Evolutionary conservation across 2,329 filamentous ascomycete genomes (phyloP), one percentile per base, ranked within the genome.

Genomic region (Thermothelomyces thermophilus): DNA sequence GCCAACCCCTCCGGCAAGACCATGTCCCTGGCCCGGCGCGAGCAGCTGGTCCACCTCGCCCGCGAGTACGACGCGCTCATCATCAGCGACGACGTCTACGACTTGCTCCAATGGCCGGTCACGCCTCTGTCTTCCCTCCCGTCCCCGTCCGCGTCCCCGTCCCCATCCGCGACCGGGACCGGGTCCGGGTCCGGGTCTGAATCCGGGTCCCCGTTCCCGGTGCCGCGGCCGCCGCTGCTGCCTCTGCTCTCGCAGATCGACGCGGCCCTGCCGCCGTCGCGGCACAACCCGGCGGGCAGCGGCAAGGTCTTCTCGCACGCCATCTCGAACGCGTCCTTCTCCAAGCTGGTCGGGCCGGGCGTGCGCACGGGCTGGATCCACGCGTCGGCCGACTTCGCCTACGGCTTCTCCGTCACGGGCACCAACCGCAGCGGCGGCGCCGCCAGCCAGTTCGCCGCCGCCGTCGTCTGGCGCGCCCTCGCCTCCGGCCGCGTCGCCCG

Each of bases 311-410:
- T 91, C 63, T 90, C 91, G 10, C 84, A 97, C 65, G 78, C 82
- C 9, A 73, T 90, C 31, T 90, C 86, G 60, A 97, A 97, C 64
- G 90, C 87, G 19, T 89, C 84, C 6, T 97, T 97, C 66, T 88
- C 83, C 64, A 98, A 98, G 66, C 82, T 97, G 33, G 77, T 82
- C 24, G 89, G 82, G 0, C 90, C 91, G 0, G 93, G 91, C 0
- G 68, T 86, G 44, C 76, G 91, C 11, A 90, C 87, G 0, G 91
- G 91, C n/a, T 97, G 90, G 90, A 79, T 83, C 1, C 89, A 95
- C 64, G 85, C 78, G 0, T 83, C 81, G 5, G 71, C 75, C 0
- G 73, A 69, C 33, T 76, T 80, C 59, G 71, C 69, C 2, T 62
- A 68, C 44, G 80, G 79, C 0, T 58, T 80, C 0, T 68, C 73